Conservation (phyloP, 331 rosid genomes). For the Saraca asoca region DNA sequence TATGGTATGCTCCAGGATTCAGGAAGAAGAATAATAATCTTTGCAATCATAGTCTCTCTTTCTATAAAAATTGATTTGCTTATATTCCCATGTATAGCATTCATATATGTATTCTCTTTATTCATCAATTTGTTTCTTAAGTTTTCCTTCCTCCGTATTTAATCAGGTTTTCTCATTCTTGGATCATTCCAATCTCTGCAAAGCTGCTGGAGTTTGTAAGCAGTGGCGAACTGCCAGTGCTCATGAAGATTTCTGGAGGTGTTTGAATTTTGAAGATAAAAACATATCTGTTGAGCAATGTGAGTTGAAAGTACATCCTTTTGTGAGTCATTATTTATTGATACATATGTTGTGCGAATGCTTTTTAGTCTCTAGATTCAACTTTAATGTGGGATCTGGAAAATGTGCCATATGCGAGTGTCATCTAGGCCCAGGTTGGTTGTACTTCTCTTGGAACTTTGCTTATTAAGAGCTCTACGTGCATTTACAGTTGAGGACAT, state of each 20-base stretch:
- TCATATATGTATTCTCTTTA: not conserved
- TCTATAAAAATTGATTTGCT: not conserved
- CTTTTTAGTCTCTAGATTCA: conserved; percentile 1
- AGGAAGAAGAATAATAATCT: no score
- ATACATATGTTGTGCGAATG: no score
- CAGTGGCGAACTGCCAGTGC: conserved; percentile 97
- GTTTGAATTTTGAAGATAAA: conserved; percentile 83
- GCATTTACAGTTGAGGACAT: conserved; percentile 80
- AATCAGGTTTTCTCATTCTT: conserved; percentile 93
- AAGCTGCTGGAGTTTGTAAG: conserved; percentile 89
- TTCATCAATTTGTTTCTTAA: not conserved
- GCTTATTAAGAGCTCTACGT: conserved; percentile 36
- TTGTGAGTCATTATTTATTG: not conserved
- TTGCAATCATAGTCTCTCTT: no score
- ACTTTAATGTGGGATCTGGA: not conserved
- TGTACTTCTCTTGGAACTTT: not conserved
- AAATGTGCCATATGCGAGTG: not conserved
- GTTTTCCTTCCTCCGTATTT: not conserved
- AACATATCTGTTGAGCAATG: conserved; percentile 89
- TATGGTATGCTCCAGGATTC: conserved; percentile 59
- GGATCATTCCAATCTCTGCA: conserved; percentile 87
- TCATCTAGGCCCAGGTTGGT: not conserved
- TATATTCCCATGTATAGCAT: not conserved
- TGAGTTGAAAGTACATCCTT: conserved; percentile 44
- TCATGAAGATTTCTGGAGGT: conserved; percentile 96